Conservation (phyloP, 2,329 filamentous ascomycete species). For the Zymoseptoria ardabiliae region DNA sequence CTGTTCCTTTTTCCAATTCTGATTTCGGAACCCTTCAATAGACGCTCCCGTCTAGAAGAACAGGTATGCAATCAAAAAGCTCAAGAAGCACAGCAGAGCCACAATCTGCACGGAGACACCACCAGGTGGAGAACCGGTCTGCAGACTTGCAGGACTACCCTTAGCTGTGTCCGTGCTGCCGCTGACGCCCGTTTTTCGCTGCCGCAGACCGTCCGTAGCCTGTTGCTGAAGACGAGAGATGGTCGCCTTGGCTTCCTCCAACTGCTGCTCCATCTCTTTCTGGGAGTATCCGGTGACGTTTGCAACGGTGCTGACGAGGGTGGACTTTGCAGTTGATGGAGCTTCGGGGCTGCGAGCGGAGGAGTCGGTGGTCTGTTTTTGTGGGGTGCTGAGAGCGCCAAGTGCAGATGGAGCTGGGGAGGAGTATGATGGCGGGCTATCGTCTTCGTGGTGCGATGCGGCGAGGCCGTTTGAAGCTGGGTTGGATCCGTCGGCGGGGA, state of each 20-base stretch:
- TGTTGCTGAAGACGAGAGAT: constrained; percentile 62
- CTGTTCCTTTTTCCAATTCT: not conserved
- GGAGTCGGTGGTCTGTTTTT: constrained; percentile 22
- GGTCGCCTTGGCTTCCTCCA: constrained; percentile 66
- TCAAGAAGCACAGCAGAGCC: constrained; percentile 74
- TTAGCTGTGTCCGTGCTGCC: constrained; percentile 13
- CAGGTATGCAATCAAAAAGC: constrained; percentile 91
- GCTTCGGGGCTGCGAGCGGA: constrained; percentile 30
- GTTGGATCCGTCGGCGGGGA: constrained; percentile 52
- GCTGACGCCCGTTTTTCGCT: constrained; percentile 55
- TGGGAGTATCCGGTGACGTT: constrained; percentile 43
- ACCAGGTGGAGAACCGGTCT: constrained; percentile 35
- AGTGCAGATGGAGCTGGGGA: constrained; percentile 41
- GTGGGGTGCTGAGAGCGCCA: constrained; percentile 40
- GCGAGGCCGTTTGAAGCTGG: constrained; percentile 23
- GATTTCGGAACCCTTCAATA: not conserved
- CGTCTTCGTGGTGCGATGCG: constrained; percentile 22
- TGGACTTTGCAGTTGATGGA: constrained; percentile 26
- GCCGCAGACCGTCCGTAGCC: constrained; percentile 62
- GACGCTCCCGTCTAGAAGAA: constrained; percentile 62
- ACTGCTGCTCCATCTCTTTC: constrained; percentile 64
- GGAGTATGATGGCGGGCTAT: constrained; percentile 47
- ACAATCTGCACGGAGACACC: constrained; percentile 84
- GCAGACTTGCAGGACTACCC: constrained; percentile 14
- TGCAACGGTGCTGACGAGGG: constrained; percentile 38